A percentile compares a stretch with the other conserved stretches of the same genome.
Evolutionary conservation across 441 rosid species (phyloP).

Genomic region (Populus hybrid): DNA sequence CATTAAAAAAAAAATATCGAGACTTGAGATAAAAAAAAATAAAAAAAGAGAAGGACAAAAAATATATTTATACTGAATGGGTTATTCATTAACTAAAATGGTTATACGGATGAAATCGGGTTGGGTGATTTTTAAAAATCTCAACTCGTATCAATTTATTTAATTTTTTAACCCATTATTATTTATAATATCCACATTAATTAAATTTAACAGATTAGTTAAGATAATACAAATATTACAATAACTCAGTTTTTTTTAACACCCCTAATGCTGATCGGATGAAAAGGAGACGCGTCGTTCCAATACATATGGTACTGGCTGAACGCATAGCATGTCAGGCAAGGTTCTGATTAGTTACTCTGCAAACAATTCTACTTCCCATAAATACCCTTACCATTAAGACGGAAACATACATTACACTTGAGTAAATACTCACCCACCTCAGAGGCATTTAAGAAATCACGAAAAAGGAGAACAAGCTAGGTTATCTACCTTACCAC

Average conservation of each 20-base stretch:
- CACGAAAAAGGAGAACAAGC: neutral
- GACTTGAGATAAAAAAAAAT: too few species aligned
- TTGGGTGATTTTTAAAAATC: too few species aligned
- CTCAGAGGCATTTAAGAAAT: constrained; percentile 5
- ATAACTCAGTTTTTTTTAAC: too few species aligned
- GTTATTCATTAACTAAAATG: too few species aligned
- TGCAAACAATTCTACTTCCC: neutral
- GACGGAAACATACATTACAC: neutral
- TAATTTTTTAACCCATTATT: too few species aligned
- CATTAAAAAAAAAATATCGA: too few species aligned
- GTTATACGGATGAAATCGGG: rapidly evolving
- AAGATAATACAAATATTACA: too few species aligned
- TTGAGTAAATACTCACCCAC: neutral
- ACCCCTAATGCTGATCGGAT: neutral
- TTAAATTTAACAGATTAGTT: too few species aligned
- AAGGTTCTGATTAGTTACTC: neutral
- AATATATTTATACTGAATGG: too few species aligned
- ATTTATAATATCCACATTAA: too few species aligned
- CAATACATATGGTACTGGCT: neutral
- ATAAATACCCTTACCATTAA: neutral
- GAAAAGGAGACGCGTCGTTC: neutral
- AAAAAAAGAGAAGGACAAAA: too few species aligned
- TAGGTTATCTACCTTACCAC: neutral
- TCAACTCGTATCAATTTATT: too few species aligned
- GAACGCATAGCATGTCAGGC: neutral